phyloP scores from a whole-genome alignment of 257 asterid genomes.

The Solanum etuberosum region DNA sequence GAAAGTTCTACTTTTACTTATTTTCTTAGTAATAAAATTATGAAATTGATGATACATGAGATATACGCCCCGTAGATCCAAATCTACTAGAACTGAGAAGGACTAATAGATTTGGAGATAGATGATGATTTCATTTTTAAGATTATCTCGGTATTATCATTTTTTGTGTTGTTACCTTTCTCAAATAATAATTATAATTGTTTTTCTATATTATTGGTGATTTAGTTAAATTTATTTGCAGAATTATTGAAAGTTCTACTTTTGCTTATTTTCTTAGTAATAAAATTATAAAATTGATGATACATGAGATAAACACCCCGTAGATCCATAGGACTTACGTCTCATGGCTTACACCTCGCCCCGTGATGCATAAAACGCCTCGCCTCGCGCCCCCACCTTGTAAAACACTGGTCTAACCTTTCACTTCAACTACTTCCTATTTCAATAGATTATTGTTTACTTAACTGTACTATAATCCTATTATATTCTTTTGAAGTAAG shows the following conservation, averaged over 20 bases:
- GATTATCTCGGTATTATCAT: neutral
- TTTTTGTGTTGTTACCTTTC: neutral
- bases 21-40: neutral
- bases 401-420: neutral
- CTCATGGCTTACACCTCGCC: neutral
- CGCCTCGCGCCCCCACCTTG: neutral
- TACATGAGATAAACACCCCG: neutral
- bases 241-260: neutral
- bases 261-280: neutral
- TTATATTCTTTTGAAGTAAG: neutral
- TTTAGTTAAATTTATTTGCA: neutral
- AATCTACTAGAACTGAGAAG: neutral
- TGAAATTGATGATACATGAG: neutral
- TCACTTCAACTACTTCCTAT: neutral
- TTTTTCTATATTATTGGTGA: neutral
- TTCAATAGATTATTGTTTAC: neutral
- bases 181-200: no score
- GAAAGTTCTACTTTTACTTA: neutral
- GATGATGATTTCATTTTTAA: neutral
- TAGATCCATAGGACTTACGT: neutral
- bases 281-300: neutral
- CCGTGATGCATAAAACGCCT: neutral
- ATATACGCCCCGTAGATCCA: no score
- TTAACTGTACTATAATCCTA: neutral
- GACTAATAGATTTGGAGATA: neutral